Evolutionary conservation across 257 asterid species (phyloP).

Genomic region (Craterostigma plantagineum): DNA sequence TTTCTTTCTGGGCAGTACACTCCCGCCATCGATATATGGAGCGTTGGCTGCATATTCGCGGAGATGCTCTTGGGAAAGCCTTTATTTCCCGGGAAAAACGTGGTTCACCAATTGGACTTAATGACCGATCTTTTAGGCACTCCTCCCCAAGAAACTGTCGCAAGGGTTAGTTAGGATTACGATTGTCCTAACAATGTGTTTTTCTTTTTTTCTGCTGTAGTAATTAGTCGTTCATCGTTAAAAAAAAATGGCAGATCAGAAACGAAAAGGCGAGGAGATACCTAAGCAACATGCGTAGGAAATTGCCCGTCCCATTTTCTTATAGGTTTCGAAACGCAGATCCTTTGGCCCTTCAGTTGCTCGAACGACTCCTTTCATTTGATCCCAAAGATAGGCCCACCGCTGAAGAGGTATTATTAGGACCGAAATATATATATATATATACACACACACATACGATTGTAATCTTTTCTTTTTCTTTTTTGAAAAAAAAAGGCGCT

Average conservation of each 20-base stretch:
- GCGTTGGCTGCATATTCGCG: slow-evolving; percentile 70
- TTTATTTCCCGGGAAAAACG: slow-evolving; percentile 56
- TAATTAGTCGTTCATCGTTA: too few relatives aligned
- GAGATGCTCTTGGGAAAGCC: slow-evolving; percentile 59
- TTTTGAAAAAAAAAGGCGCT: slow-evolving; percentile 48
- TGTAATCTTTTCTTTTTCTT: slow-evolving; percentile 1
- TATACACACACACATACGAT: too few relatives aligned
- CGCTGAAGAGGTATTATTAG: slow-evolving; percentile 44
- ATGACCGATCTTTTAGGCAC: slow-evolving; percentile 69
- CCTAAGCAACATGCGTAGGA: slow-evolving; percentile 45
- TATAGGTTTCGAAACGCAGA: slow-evolving; percentile 44
- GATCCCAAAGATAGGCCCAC: slow-evolving; percentile 65
- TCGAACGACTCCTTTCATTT: slow-evolving; percentile 50
- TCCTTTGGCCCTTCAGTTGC: slow-evolving; percentile 55
- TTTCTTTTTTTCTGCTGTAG: slow-evolving; percentile 4
- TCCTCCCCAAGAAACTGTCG: slow-evolving; percentile 42
- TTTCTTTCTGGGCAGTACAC: slow-evolving; percentile 65
- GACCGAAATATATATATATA: background rate
- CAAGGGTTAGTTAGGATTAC: slow-evolving; percentile 35
- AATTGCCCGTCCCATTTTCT: slow-evolving; percentile 31
- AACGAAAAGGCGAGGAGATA: slow-evolving; percentile 71
- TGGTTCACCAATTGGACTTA: slow-evolving; percentile 53
- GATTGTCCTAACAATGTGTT: background rate
- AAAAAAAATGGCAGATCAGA: slow-evolving; percentile 27
- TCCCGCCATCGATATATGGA: slow-evolving; percentile 69